Conservation (phyloP, 2,329 filamentous ascomycete species). For the Nemania sp. region DNA sequence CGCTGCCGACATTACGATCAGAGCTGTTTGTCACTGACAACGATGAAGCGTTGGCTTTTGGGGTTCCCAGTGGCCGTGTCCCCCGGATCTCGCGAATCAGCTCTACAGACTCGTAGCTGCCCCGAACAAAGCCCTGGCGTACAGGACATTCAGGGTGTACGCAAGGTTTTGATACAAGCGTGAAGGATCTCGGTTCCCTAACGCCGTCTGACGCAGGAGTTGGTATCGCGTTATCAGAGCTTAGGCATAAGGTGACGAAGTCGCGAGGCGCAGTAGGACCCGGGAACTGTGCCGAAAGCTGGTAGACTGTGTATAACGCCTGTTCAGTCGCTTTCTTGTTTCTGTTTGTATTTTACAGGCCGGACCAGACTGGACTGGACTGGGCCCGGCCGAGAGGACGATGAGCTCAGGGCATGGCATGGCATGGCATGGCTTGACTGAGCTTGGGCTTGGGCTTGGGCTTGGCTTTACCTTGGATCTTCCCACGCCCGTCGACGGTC, state of each 20-base stretch:
- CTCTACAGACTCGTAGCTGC: constrained; percentile 89
- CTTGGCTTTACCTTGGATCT: constrained; percentile 59
- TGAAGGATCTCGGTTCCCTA: constrained; percentile 66
- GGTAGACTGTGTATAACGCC: constrained; percentile 63
- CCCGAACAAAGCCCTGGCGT: constrained; percentile 75
- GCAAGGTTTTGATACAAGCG: constrained; percentile 87
- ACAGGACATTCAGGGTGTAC: constrained; percentile 73
- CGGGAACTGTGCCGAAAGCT: constrained; percentile 87
- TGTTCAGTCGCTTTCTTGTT: constrained; percentile 20
- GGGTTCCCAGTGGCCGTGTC: constrained; percentile 51
- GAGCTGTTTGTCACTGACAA: constrained; percentile 36
- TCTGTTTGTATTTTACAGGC: background rate
- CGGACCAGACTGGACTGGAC: background rate
- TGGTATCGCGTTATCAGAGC: constrained; percentile 60
- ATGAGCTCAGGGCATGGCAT: too few species aligned
- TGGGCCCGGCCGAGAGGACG: background rate
- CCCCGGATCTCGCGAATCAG: constrained; percentile 80
- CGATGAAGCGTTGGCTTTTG: constrained; percentile 40
- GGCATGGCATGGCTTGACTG: constrained; percentile 14
- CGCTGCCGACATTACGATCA: constrained; percentile 42
- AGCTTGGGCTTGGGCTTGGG: constrained; percentile 55
- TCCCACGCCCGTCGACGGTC: constrained; percentile 61
- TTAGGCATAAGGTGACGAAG: constrained; percentile 80
- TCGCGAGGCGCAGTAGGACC: constrained; percentile 86
- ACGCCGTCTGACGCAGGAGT: constrained; percentile 31